phyloP scores from a whole-genome alignment of 106 monocot species.

The Apostasia ramifera region DNA sequence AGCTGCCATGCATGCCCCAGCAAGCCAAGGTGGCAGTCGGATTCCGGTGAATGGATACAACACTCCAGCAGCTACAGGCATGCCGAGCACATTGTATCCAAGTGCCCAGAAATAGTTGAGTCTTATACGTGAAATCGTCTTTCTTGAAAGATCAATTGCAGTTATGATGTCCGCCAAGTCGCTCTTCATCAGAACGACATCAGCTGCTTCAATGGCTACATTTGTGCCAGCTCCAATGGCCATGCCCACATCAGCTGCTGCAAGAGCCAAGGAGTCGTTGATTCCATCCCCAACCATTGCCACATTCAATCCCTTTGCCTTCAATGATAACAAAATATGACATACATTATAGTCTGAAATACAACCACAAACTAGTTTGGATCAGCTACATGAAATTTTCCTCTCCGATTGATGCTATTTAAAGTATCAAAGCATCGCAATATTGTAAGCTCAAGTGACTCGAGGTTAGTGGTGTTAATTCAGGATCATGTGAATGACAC shows the following conservation, averaged over 20 bases:
- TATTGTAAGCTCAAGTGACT: too few relatives aligned
- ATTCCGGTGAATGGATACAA: conserved; percentile 62
- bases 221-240: conserved; percentile 91
- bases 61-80: conserved; percentile 72
- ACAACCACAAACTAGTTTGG: too few relatives aligned
- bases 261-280: conserved; percentile 81
- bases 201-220: conserved; percentile 85
- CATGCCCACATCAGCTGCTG: conserved; percentile 80
- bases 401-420: too few relatives aligned
- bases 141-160: conserved; percentile 80
- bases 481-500: too few relatives aligned
- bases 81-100: conserved; percentile 68
- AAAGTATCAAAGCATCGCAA: too few relatives aligned
- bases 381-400: too few relatives aligned
- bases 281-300: conserved; percentile 96
- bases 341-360: background rate
- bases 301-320: conserved; percentile 61
- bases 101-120: conserved; percentile 85
- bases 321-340: conserved; percentile 8
- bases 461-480: too few relatives aligned
- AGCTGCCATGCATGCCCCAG: conserved; percentile 86
- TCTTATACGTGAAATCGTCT: conserved; percentile 63
- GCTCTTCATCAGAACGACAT: conserved; percentile 80
- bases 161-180: conserved; percentile 83
- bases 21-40: conserved; percentile 77